Conservation (phyloP, 768 basidiomycete genomes). For the Leccinum imitatum region DNA sequence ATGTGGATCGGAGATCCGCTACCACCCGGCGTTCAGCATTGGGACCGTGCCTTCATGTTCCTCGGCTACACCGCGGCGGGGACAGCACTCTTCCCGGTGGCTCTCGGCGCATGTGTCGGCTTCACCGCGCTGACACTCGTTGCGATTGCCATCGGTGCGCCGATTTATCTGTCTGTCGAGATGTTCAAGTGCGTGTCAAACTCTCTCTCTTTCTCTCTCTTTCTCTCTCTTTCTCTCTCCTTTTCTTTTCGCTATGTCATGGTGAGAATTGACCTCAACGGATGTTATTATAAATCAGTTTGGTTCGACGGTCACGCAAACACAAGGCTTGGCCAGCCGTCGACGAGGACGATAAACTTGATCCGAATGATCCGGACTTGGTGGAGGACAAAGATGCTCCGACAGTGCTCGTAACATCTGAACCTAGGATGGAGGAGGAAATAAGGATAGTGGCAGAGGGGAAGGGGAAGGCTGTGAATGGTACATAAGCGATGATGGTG, state of each 20-base stretch:
- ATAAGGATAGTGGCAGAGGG: not conserved
- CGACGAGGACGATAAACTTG: not conserved
- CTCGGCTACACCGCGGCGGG: not conserved
- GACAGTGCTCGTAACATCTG: not conserved
- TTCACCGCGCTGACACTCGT: not conserved
- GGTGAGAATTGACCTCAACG: not conserved
- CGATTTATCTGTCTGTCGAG: not conserved
- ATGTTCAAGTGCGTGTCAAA: not conserved
- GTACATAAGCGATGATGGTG: not conserved
- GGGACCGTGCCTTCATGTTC: not conserved
- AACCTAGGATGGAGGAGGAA: not conserved
- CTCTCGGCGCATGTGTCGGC: slow-evolving; percentile 17
- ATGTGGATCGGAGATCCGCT: slow-evolving; percentile 17
- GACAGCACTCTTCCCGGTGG: slow-evolving; percentile 6
- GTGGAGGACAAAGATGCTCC: not conserved
- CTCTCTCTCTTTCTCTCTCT: not conserved
- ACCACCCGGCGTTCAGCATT: slow-evolving; percentile 21
- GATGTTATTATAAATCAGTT: not conserved
- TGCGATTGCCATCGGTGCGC: not conserved
- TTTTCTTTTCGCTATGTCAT: not conserved
- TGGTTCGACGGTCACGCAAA: not conserved
- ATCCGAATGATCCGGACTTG: not conserved
- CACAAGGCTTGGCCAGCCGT: not conserved
- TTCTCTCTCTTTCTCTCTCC: not conserved
- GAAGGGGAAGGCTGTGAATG: not conserved